A percentile compares a stretch with the other conserved stretches of the same genome.
phyloP scores from a whole-genome alignment of 2,329 filamentous ascomycete genomes.

The Aureobasidium melanogenum region DNA sequence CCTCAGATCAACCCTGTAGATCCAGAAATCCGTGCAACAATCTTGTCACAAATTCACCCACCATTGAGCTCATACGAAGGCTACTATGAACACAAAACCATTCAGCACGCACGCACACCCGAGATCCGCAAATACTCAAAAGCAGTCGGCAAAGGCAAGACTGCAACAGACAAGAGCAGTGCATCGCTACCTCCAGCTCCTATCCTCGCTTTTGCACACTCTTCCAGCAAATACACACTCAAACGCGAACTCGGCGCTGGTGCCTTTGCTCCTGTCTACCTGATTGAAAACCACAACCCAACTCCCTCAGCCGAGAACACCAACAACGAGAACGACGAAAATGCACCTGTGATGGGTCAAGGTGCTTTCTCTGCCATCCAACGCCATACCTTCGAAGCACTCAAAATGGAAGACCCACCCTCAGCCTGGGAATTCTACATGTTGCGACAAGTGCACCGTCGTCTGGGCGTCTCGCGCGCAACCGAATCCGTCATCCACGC shows the following conservation, averaged over 20 bases:
- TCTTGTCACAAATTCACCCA: slow-evolving; percentile 65
- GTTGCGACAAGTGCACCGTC: slow-evolving; percentile 70
- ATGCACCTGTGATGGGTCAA: slow-evolving; percentile 47
- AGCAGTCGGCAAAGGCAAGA: slow-evolving; percentile 48
- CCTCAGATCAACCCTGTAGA: slow-evolving; percentile 83
- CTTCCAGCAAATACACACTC: slow-evolving; percentile 61
- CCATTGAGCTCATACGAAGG: slow-evolving; percentile 66
- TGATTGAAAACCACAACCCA: slow-evolving; percentile 57
- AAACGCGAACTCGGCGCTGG: slow-evolving; percentile 84
- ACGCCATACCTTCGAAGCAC: slow-evolving; percentile 62
- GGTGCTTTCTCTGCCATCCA: slow-evolving; percentile 45
- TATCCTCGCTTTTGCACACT: slow-evolving; percentile 58
- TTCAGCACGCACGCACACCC: slow-evolving; percentile 55
- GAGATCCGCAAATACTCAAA: slow-evolving; percentile 81
- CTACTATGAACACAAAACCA: slow-evolving; percentile 63
- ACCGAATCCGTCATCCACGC: slow-evolving; percentile 71
- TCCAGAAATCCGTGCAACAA: slow-evolving; percentile 61
- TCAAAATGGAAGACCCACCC: slow-evolving; percentile 90
- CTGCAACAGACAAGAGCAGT: slow-evolving; percentile 49
- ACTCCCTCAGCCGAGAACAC: slow-evolving; percentile 22
- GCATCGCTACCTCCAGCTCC: slow-evolving; percentile 52
- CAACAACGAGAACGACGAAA: slow-evolving; percentile 38
- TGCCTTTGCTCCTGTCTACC: slow-evolving; percentile 90
- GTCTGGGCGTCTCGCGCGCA: slow-evolving; percentile 61
- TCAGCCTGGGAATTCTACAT: slow-evolving; percentile 95